These are phyloP conservation scores for Paulinella micropora DNA, from an alignment of 78 protist genomes.

Conservation along the genomic window DNA sequence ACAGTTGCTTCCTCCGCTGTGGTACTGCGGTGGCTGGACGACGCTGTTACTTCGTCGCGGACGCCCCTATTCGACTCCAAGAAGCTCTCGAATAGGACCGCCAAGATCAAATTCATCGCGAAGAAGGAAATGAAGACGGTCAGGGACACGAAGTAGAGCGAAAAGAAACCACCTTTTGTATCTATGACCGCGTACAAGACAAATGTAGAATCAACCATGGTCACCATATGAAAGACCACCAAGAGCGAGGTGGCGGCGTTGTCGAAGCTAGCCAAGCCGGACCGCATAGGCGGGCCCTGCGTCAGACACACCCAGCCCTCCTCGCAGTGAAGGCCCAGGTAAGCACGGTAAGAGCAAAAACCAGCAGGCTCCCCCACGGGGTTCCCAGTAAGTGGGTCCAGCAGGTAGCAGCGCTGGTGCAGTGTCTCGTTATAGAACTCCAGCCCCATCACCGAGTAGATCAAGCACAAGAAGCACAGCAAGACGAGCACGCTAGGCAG, in stretches of 20 bases:
- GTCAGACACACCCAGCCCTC: background rate
- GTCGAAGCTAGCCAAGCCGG: background rate
- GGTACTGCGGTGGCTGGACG: no score
- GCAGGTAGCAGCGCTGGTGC: background rate
- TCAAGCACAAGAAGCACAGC: background rate
- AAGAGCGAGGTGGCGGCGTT: background rate
- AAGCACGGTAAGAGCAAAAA: background rate
- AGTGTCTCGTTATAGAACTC: background rate
- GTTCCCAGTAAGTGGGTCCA: background rate
- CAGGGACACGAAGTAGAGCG: background rate
- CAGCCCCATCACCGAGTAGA: constrained; percentile 21
- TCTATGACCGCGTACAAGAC: background rate
- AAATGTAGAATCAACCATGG: background rate
- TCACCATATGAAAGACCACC: background rate
- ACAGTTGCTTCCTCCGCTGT: no score
- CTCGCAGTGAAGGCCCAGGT: background rate
- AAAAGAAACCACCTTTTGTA: background rate
- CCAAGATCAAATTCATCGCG: background rate
- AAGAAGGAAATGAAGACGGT: background rate
- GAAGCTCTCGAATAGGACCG: background rate
- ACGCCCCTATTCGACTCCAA: no score
- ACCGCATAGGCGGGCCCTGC: background rate
- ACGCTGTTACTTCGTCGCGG: no score
- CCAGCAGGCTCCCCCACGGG: background rate
- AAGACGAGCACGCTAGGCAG: background rate